A percentile compares a stretch with the other conserved stretches of the same genome.
Conservation (phyloP, 2,329 filamentous ascomycete genomes). For the Aspergillus sclerotialis region DNA sequence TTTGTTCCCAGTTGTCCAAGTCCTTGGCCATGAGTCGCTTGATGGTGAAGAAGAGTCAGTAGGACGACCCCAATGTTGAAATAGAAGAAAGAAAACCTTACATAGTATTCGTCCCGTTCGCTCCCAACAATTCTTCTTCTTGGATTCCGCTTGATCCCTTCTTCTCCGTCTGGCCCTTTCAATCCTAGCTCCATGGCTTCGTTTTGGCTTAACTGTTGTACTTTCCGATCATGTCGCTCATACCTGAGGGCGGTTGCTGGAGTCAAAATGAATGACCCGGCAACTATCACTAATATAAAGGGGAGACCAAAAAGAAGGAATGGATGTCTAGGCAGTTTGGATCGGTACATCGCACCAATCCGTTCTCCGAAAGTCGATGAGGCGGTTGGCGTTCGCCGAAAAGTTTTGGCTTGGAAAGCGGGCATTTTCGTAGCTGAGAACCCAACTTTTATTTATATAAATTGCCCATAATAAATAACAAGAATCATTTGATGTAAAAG, state of each 20-base stretch:
- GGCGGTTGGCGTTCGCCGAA: slow-evolving; percentile 49
- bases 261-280: slow-evolving; percentile 87
- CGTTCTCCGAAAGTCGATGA: slow-evolving; percentile 55
- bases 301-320: slow-evolving; percentile 92
- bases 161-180: slow-evolving; percentile 61
- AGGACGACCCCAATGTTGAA: too few species aligned
- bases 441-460: too few species aligned
- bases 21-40: slow-evolving; percentile 84
- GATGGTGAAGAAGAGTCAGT: slow-evolving; percentile 15
- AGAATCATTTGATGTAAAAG: background rate
- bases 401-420: slow-evolving; percentile 64
- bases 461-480: background rate
- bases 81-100: slow-evolving; percentile 21
- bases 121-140: slow-evolving; percentile 35
- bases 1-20: slow-evolving; percentile 94
- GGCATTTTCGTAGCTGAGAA: slow-evolving; percentile 40
- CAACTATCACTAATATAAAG: slow-evolving; percentile 83
- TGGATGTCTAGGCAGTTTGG: slow-evolving; percentile 66
- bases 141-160: slow-evolving; percentile 59
- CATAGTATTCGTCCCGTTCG: slow-evolving; percentile 43
- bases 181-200: slow-evolving; percentile 75
- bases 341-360: slow-evolving; percentile 70
- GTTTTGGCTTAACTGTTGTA: slow-evolving; percentile 74
- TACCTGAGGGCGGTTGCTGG: slow-evolving; percentile 91
- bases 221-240: slow-evolving; percentile 85